These are phyloP conservation scores for Alternaria tenuissima DNA, from an alignment of 2,329 filamentous ascomycete genomes.

Conservation along the genomic window DNA sequence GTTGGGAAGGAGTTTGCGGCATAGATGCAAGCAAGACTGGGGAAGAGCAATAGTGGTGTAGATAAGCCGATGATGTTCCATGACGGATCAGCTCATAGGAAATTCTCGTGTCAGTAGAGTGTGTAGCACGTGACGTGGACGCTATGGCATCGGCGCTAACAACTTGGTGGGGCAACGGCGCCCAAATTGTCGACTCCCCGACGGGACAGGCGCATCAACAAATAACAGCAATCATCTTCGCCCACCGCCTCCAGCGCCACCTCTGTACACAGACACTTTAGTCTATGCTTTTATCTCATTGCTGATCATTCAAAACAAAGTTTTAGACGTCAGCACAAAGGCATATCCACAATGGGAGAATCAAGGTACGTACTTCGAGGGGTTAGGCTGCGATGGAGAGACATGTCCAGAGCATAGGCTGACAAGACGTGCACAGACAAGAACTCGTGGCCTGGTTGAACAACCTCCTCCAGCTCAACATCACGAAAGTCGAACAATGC, in stretches of 20 bases:
- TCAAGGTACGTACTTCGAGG: constrained; percentile 60
- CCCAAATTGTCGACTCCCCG: constrained; percentile 29
- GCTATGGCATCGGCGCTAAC: constrained; percentile 19
- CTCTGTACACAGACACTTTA: constrained; percentile 6
- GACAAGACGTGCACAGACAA: constrained; percentile 70
- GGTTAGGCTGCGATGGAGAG: background rate
- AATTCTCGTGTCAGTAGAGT: background rate
- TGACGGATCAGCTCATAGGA: too few species aligned
- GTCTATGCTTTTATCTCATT: constrained; percentile 14
- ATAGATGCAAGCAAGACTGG: background rate
- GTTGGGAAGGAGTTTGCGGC: constrained; percentile 2
- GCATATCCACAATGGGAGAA: constrained; percentile 64
- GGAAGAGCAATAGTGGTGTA: background rate
- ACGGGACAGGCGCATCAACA: constrained; percentile 33
- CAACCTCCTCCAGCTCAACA: constrained; percentile 95
- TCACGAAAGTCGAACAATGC: constrained; percentile 98
- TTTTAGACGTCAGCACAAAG: constrained; percentile 10
- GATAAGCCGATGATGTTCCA: accelerated
- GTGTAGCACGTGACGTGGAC: constrained; percentile 13
- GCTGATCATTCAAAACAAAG: constrained; percentile 9
- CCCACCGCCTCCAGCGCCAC: constrained; percentile 16
- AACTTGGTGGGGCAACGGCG: constrained; percentile 26
- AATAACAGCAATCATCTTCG: constrained; percentile 27
- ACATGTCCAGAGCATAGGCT: constrained; percentile 21
- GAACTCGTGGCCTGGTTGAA: constrained; percentile 97